phyloP scores from a whole-genome alignment of 164 flowering plant species.

The Cinnamomum chago region DNA sequence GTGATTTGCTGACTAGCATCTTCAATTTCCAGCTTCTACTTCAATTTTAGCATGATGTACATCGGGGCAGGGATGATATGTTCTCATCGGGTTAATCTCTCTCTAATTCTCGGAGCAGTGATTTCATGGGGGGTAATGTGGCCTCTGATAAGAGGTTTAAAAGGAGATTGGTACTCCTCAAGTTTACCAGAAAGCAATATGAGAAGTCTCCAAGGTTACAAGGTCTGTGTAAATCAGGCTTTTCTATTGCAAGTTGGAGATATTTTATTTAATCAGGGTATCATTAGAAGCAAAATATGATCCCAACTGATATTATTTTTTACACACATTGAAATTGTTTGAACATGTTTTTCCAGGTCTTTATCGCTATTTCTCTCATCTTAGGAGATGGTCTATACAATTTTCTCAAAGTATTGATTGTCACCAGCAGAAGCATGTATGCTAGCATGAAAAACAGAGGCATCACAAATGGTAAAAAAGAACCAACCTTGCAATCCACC shows the following conservation, averaged over 20 bases:
- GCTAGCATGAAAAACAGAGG: slow-evolving; percentile 22
- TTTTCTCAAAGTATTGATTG: slow-evolving; percentile 50
- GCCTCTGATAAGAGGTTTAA: slow-evolving; percentile 62
- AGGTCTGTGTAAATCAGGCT: slow-evolving; percentile 51
- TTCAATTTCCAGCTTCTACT: slow-evolving; percentile 62
- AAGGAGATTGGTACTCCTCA: slow-evolving; percentile 73
- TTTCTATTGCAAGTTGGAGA: slow-evolving; percentile 60
- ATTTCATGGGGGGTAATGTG: slow-evolving; percentile 97
- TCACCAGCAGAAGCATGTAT: slow-evolving; percentile 36
- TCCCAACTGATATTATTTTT: not conserved
- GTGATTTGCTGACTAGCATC: not conserved
- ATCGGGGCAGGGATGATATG: slow-evolving; percentile 91
- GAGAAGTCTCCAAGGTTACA: slow-evolving; percentile 83
- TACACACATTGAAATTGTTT: not conserved
- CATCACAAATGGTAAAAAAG: slow-evolving; percentile 34
- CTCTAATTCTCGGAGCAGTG: slow-evolving; percentile 81
- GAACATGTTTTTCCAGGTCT: slow-evolving; percentile 48
- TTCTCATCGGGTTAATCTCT: slow-evolving; percentile 74
- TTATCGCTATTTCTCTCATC: slow-evolving; percentile 71
- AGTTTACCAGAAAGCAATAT: slow-evolving; percentile 58
- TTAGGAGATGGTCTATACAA: slow-evolving; percentile 92
- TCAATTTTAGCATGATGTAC: slow-evolving; percentile 73
- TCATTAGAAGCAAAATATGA: not conserved
- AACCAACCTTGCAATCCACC: not conserved
- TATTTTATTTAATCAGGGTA: not conserved